These are phyloP conservation scores for Candida frijolesensis DNA, from an alignment of 1,139 yeast genomes.

Conservation along the genomic window DNA sequence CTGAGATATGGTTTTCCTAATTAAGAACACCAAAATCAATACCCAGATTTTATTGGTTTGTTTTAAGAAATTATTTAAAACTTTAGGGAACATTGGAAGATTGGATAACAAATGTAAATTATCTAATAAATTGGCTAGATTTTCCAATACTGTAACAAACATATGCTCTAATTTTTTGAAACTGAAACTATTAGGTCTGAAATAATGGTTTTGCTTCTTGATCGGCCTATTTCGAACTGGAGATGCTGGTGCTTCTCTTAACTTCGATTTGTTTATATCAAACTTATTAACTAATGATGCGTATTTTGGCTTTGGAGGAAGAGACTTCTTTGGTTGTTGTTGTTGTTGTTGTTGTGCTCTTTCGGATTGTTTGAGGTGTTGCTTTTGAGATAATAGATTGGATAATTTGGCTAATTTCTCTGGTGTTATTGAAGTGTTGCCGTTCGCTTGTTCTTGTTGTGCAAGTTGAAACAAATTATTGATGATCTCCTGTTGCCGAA, in stretches of 20 bases:
- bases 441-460: constrained; percentile 34
- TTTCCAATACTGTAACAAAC: constrained; percentile 37
- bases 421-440: constrained; percentile 35
- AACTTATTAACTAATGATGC: constrained; percentile 32
- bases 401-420: constrained; percentile 34
- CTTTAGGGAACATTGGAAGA: constrained; percentile 46
- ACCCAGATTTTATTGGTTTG: constrained; percentile 52
- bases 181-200: constrained; percentile 18
- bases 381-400: constrained; percentile 20
- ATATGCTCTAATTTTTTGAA: constrained; percentile 35
- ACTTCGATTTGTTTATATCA: constrained; percentile 14
- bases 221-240: constrained; percentile 6
- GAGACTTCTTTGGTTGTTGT: constrained; percentile 17
- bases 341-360: constrained; percentile 9
- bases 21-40: constrained; percentile 42
- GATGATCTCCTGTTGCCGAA: constrained; percentile 27
- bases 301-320: constrained; percentile 23
- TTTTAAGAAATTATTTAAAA: constrained; percentile 32
- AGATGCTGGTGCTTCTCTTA: constrained; percentile 1
- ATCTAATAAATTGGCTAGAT: constrained; percentile 43
- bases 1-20: constrained; percentile 47
- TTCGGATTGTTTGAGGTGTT: constrained; percentile 3
- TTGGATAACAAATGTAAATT: constrained; percentile 47
- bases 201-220: constrained; percentile 10
- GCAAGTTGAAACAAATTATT: constrained; percentile 32